Base-by-base conservation (phyloP, 2,329 filamentous ascomycete species). In the Penicillium expansum region DNA sequence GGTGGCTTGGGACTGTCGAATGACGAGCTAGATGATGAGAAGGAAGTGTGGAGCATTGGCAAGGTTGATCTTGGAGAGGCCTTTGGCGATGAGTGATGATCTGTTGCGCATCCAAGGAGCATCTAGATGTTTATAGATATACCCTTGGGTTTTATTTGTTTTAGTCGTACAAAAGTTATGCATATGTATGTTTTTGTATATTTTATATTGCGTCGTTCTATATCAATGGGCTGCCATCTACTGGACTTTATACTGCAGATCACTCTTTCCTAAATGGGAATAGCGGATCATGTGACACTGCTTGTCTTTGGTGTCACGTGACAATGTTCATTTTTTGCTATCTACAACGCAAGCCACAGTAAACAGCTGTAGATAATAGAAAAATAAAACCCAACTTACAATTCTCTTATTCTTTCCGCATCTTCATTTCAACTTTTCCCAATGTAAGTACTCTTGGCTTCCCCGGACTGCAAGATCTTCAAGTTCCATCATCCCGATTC, bases 21-120 rank as follows among this genome's bases (percentile, higher is more conserved):
- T 70, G 94, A 99, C 74, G 94, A 99, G 78, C 79, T 86, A 32
- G 94, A 99, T 70, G 94, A 99, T 76, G 91, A 97, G 79, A 88
- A 86, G 75, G 94, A 99, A 79, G 87, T 99, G 61, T 96, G 92
- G 92, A 94, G 90, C 72, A 89, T 99, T 48, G 94, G 94, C 6
- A 92, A 89, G 76, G 86, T 96, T 48, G 93, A 97, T 71, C 77
- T 92, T 45, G 88, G 84, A 9, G 89, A 91, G 56, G 75, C 61
- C 56, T 62, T 60, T 57, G 56, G 61, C 38, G 59, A 63, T 44
- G 58, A 62, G 32, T 66, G 54, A 59, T 63, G 52, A 60, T 60
- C 16, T 49, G 20, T 58, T 56, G 30, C 56, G 52, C 55, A 64
- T 65, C 58, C 53, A 62, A 58, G 62, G 50, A 60, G 52, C 55